Evolutionary conservation across 1,139 yeast genomes (phyloP), one percentile per base, ranked within the genome.

Genomic region (Lodderomyces parapsilosis): DNA sequence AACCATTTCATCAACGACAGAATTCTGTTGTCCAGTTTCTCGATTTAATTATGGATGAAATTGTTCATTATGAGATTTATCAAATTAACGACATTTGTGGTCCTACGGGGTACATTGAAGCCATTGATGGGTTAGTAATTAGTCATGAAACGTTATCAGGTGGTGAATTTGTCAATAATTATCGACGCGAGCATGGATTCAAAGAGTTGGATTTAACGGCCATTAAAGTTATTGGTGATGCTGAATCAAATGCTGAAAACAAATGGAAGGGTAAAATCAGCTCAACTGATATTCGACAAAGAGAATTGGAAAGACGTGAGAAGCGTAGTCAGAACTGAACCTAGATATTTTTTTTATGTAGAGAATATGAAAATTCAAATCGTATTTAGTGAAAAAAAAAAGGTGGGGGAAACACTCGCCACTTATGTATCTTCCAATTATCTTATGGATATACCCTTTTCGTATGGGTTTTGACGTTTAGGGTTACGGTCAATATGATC

Each of bases 11-110:
- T 2, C 46, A 43, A 9, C 72, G 99, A 40, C 72, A 72, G 13
- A 53, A 56, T 1, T 57, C 59, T 2, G 86, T 86, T 0, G 51
- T 59, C 1, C 43, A 55, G 1, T 88, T 87, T 54, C 47, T 89
- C 9, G 53, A 62, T 2, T 50, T 51, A 36, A 55, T 58, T 5
- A 40, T 69, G 30, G 59, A 83, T 18, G 68, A 68, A 39, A 79
- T 84, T 2, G 33, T 37, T 2, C 44, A 57, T n/a, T 59, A 81
- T 18, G 65, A 65, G 35, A 52, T 69, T 6, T 78, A 75, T 43
- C 80, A 85, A 54, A 82, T 94, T 33, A 77, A 81, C 47, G 99
- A 94, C 59, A 77, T 91, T 0, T 90, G 95, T 63, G 99, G 99
- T 0, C 99, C 99, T 1, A 90, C 99, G 0, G 96, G 91, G 0